Conservation (phyloP, 2,329 filamentous ascomycete genomes). For the Parastagonospora nodorum region DNA sequence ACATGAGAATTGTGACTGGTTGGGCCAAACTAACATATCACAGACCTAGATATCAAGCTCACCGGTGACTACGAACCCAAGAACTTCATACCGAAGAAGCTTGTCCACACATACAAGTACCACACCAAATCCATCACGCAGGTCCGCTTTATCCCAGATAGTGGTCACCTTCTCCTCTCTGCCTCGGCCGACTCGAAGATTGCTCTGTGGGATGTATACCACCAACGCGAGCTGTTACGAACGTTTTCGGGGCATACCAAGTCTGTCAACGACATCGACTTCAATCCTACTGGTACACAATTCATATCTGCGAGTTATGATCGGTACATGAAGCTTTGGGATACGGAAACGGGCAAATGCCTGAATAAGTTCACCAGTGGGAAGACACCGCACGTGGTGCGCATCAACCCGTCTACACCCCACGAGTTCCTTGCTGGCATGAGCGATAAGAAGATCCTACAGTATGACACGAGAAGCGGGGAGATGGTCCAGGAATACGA, state of each 20-base stretch:
- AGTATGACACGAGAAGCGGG: conserved; percentile 85
- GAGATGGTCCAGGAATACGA: conserved; percentile 96
- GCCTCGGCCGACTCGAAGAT: conserved; percentile 89
- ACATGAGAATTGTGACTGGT: conserved; percentile 3
- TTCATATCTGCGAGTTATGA: conserved; percentile 95
- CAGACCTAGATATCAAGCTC: conserved; percentile 55
- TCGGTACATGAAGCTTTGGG: conserved; percentile 96
- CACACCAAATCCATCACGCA: conserved; percentile 82
- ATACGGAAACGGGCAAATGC: conserved; percentile 92
- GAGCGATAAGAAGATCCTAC: conserved; percentile 98
- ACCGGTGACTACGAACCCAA: conserved; percentile 78
- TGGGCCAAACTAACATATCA: not conserved
- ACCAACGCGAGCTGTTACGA: conserved; percentile 83
- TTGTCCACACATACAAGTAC: conserved; percentile 89
- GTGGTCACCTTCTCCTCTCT: conserved; percentile 86
- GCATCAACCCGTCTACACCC: conserved; percentile 84
- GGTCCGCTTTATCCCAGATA: conserved; percentile 84
- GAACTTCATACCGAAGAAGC: conserved; percentile 94
- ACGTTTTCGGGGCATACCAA: conserved; percentile 93
- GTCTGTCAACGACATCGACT: conserved; percentile 85
- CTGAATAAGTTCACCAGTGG: conserved; percentile 88
- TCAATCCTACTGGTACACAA: conserved; percentile 79
- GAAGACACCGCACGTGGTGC: conserved; percentile 92
- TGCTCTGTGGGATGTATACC: conserved; percentile 94
- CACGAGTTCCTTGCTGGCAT: conserved; percentile 96